Evolutionary conservation across 768 basidiomycete species (phyloP).

Genomic region (Suillus clintonianus): DNA sequence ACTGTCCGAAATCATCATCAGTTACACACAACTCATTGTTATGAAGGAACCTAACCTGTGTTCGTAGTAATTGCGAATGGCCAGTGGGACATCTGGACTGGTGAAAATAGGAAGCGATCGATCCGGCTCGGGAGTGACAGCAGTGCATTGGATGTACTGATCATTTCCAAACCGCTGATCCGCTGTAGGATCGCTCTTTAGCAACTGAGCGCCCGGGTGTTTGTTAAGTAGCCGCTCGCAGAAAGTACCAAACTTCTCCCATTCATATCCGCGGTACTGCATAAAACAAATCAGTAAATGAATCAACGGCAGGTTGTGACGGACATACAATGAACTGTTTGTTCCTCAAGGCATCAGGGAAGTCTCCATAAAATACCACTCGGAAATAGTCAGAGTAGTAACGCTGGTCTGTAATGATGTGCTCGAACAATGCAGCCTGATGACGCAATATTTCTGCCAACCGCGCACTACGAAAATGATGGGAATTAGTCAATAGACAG

Average conservation of each 20-base stretch:
- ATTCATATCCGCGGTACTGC: slow-evolving; percentile 91
- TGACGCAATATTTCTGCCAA: slow-evolving; percentile 85
- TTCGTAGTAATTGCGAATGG: slow-evolving; percentile 85
- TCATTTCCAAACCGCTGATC: slow-evolving; percentile 78
- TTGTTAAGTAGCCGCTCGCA: slow-evolving; percentile 92
- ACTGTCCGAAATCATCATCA: slow-evolving; percentile 40
- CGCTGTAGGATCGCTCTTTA: slow-evolving; percentile 78
- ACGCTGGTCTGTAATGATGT: slow-evolving; percentile 79
- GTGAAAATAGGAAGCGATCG: slow-evolving; percentile 75
- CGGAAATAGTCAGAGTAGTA: slow-evolving; percentile 94
- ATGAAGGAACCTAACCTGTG: slow-evolving; percentile 56
- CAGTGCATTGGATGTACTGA: slow-evolving; percentile 87
- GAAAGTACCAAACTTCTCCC: slow-evolving; percentile 90
- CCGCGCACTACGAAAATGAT: slow-evolving; percentile 53
- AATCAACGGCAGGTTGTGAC: background rate
- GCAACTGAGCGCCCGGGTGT: slow-evolving; percentile 79
- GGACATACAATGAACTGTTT: slow-evolving; percentile 85
- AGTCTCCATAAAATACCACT: slow-evolving; percentile 91
- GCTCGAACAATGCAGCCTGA: slow-evolving; percentile 84
- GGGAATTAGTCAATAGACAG: slow-evolving; percentile 9
- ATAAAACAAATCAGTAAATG: background rate
- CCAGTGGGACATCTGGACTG: slow-evolving; percentile 78
- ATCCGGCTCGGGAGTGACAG: slow-evolving; percentile 85
- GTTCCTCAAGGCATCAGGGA: slow-evolving; percentile 80
- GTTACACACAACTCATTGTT: background rate